phyloP scores from a whole-genome alignment of 1,284 basidiomycete genomes.

The Pseudozyma thailandica region DNA sequence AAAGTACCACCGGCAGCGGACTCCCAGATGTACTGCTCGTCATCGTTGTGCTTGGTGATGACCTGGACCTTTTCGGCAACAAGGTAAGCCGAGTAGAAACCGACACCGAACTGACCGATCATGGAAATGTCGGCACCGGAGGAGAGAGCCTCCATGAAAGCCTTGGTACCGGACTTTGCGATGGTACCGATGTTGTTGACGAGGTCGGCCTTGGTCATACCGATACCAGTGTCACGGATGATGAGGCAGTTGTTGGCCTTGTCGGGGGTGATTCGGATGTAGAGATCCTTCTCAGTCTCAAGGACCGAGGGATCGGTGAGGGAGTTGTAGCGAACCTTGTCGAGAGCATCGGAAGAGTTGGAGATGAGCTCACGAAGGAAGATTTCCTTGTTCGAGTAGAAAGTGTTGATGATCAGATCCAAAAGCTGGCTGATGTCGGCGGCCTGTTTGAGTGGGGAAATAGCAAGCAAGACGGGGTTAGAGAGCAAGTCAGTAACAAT shows the following conservation, averaged over 20 bases:
- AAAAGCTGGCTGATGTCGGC: constrained; percentile 66
- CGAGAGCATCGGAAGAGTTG: constrained; percentile 67
- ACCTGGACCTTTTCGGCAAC: constrained; percentile 98
- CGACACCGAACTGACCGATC: constrained; percentile 91
- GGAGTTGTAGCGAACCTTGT: constrained; percentile 67
- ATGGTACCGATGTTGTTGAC: constrained; percentile 99
- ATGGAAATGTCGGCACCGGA: constrained; percentile 78
- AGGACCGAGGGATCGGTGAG: constrained; percentile 66
- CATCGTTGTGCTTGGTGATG: constrained; percentile 99
- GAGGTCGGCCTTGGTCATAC: constrained; percentile 72
- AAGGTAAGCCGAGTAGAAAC: constrained; percentile 99
- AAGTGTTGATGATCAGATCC: constrained; percentile 68
- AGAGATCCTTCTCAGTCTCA: constrained; percentile 66
- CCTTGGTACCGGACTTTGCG: constrained; percentile 95
- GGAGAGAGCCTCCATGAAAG: constrained; percentile 90
- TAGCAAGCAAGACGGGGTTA: neutral
- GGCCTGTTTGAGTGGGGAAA: constrained; percentile 29
- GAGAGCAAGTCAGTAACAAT: constrained; percentile 7
- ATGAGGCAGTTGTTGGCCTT: constrained; percentile 92
- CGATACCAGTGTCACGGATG: constrained; percentile 96
- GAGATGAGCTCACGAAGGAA: constrained; percentile 68
- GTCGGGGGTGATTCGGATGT: constrained; percentile 73
- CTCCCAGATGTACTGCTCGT: constrained; percentile 99
- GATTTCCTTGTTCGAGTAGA: constrained; percentile 68
- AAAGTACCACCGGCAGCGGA: constrained; percentile 99